These are phyloP conservation scores for Hyphopichia buzzinii DNA, from an alignment of 1,139 yeast genomes.

Conservation along the genomic window DNA sequence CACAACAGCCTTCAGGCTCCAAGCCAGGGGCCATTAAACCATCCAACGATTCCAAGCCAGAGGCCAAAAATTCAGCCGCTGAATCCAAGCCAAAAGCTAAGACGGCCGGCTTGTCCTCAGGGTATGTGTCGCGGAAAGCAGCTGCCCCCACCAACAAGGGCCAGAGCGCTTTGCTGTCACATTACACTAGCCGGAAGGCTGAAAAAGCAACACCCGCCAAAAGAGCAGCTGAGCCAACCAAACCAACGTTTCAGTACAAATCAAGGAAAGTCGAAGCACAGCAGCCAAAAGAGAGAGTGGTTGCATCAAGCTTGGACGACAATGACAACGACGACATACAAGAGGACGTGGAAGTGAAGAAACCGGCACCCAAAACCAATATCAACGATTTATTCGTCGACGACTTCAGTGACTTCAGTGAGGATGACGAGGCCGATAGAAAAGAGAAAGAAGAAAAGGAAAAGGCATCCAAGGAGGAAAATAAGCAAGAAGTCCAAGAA, in stretches of 20 bases:
- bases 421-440: slow-evolving; percentile 10
- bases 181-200: slow-evolving; percentile 23
- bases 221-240: slow-evolving; percentile 12
- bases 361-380: slow-evolving; percentile 7
- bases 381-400: slow-evolving; percentile 14
- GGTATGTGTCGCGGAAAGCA: slow-evolving; percentile 10
- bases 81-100: slow-evolving; percentile 1
- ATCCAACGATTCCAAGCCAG: background rate
- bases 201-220: slow-evolving; percentile 10
- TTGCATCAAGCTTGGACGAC: slow-evolving; percentile 23
- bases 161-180: slow-evolving; percentile 8
- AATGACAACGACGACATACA: slow-evolving; percentile 16
- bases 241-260: slow-evolving; percentile 31
- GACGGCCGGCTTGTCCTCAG: slow-evolving; percentile 8
- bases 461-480: slow-evolving; percentile 4
- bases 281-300: slow-evolving; percentile 37
- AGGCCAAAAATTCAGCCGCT: background rate
- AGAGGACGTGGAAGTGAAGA: slow-evolving; percentile 3
- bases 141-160: slow-evolving; percentile 2
- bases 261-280: slow-evolving; percentile 34
- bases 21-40: background rate
- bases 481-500: slow-evolving; percentile 8
- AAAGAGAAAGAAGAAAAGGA: slow-evolving; percentile 7
- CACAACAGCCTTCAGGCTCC: background rate
- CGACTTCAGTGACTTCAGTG: slow-evolving; percentile 12